Base-by-base conservation (phyloP, 371 early-diverging fungal genomes). In the Circinella minor region DNA sequence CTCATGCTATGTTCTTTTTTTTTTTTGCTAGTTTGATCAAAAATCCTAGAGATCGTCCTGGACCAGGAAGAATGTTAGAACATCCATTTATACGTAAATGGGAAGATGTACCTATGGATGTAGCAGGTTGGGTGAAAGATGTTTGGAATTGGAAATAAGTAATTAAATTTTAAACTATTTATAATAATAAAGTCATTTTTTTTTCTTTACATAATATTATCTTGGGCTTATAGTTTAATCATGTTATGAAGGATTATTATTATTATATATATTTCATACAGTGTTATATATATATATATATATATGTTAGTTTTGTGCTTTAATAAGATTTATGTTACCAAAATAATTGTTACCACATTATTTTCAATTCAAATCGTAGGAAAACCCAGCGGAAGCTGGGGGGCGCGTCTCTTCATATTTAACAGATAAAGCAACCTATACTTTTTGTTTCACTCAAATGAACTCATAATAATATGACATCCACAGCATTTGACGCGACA, bases 1-100 rank as follows among this genome's bases (percentile, higher is more conserved):
- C 66, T 61, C 80, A 57, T 88, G 89, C 70, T 38, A 49, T 73
- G 43, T 65, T 57, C 3, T 27, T 46, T 55, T 46, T 71, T 64
- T 43, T 39, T 55, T 27, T 27, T 2, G 27, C 27, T 74, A 92
- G 94, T 69, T 78, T 94, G 61, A 94, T 89, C 68, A 95, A 94
- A 75, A 93, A 96, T 72, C 89, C 93, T 14, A 75, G 81, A 36
- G 80, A 86, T 49, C 86, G 96, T 36, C 94, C 94, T 3, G 88
- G 90, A n/a, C 95, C 95, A 3, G 80, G 84, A 38, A 89, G 91
- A 66, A 89, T 95, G 80, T 73, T 93, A 63, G 73, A 82, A 47
- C 89, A 91, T 79, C 87, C 88, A 3, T 91, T 91, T 66, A 88
- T 91, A 37, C 67, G 69, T 20, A 79, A 74, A 74, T 85, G 85